Evolutionary conservation across 768 basidiomycete genomes (phyloP).

Genomic region (Lactifluus piperatus): DNA sequence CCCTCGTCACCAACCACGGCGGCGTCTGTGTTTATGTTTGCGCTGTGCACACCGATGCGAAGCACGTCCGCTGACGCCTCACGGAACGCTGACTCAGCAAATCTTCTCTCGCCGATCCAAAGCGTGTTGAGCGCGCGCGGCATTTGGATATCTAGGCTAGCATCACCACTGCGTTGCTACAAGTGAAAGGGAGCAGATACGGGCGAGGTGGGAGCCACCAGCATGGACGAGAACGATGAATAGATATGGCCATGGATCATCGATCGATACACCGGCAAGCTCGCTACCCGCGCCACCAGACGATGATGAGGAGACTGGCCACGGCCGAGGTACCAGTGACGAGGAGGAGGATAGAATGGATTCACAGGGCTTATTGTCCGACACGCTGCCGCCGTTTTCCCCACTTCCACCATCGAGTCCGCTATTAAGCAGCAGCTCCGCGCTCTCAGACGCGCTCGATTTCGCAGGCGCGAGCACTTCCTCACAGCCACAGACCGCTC

Average conservation of each 20-base stretch:
- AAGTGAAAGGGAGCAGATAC: not conserved
- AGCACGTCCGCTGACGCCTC: too few relatives aligned
- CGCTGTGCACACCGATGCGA: too few relatives aligned
- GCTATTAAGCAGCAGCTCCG: conserved; percentile 24
- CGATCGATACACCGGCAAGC: conserved; percentile 36
- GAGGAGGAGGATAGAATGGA: too few relatives aligned
- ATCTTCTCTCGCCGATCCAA: too few relatives aligned
- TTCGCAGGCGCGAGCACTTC: not conserved
- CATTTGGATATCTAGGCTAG: too few relatives aligned
- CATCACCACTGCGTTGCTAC: conserved; percentile 4
- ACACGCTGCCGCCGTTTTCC: conserved; percentile 26
- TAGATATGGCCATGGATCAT: conserved; percentile 20
- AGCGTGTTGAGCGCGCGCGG: too few relatives aligned
- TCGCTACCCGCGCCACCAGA: conserved; percentile 42
- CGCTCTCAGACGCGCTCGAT: too few relatives aligned
- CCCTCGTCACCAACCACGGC: too few relatives aligned
- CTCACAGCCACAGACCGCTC: not conserved
- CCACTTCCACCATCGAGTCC: conserved; percentile 30
- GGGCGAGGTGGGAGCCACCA: not conserved
- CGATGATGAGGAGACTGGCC: too few relatives aligned
- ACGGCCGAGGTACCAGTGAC: too few relatives aligned
- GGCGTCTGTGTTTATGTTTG: too few relatives aligned
- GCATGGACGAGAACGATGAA: not conserved
- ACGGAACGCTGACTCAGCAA: too few relatives aligned
- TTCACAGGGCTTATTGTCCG: conserved; percentile 22